phyloP scores from a whole-genome alignment of 305 asterid species.

The Euphrasia arctica region DNA sequence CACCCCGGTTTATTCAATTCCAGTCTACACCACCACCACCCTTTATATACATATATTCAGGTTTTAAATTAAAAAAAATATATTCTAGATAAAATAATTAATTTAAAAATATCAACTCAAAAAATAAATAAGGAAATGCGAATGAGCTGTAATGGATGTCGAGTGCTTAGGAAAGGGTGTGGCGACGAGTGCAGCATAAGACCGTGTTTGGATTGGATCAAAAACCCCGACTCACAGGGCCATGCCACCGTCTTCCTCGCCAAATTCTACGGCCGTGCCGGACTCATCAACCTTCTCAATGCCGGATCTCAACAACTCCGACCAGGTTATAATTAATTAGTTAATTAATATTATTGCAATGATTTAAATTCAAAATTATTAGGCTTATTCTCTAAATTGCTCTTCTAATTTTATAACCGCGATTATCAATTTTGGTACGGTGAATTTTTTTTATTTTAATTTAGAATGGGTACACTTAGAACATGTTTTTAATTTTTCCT shows the following conservation, averaged over 20 bases:
- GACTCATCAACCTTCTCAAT: constrained; percentile 76
- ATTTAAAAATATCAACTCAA: neutral
- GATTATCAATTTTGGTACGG: too few species aligned
- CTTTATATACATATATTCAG: too few species aligned
- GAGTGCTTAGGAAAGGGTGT: constrained; percentile 84
- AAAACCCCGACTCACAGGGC: constrained; percentile 59
- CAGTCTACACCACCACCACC: neutral
- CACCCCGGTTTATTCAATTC: constrained; percentile 31
- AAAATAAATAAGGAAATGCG: constrained; percentile 37
- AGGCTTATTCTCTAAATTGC: neutral
- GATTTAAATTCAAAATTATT: neutral
- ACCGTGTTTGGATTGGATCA: constrained; percentile 79
- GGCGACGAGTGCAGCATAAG: constrained; percentile 59
- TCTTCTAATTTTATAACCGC: too few species aligned
- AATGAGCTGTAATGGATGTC: constrained; percentile 85
- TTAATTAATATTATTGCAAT: neutral
- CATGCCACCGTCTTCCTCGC: constrained; percentile 85
- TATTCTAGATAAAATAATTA: too few species aligned
- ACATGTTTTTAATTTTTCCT: too few species aligned
- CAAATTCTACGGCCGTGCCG: constrained; percentile 90
- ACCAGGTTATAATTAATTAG: constrained; percentile 40
- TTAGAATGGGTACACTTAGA: too few species aligned
- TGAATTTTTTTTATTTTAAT: too few species aligned
- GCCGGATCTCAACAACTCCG: constrained; percentile 67
- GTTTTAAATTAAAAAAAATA: too few species aligned